Evolutionary conservation across 768 basidiomycete species (phyloP), one percentile per base, ranked within the genome.

Genomic region (Amanita fuliginea): DNA sequence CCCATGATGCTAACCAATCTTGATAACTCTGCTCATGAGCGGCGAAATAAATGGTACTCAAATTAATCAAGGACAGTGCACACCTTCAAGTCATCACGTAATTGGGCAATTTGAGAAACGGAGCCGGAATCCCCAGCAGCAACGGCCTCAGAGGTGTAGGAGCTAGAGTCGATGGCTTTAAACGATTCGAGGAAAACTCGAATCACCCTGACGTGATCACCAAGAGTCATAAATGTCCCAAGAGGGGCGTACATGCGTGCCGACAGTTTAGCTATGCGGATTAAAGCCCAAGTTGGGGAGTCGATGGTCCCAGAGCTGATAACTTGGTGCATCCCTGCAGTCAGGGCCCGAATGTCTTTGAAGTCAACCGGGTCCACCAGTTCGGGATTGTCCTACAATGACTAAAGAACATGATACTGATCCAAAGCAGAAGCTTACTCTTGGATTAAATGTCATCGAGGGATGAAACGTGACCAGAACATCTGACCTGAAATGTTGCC

Each of bases 401-500:
- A 26, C 10, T 46, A 55, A 42, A 54, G 42, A 30, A 45, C 24
- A 21, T 43, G 24, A 40, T 21, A 34, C 42, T 42, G 44, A 18
- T 26, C 39, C 26, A 14, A 13, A 49, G 6, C 37, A 4, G 18
- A n/a, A 26, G 51, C 53, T 49, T 52, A 78, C 86, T 71, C 81
- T 77, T 19, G 83, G 76, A 9, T 70, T 68, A 57, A 88, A 85
- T 35, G 60, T 72, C 59, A 86, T 70, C 0, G 86, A 84, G 13
- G 75, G 69, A 55, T 88, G 81, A 61, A 87, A 90, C 2, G 83
- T 85, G 18, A 94, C 85, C 42, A 94, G 65, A 14, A 93, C 88
- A 57, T 93, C 89, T 8, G 86, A 88, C 22, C 92, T 80, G 59
- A 90, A 94, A 62, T 90, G 82, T 58, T 92, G 80, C 36, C 86